Base-by-base conservation (phyloP, 768 basidiomycete genomes). In the Clavaria fumosa region DNA sequence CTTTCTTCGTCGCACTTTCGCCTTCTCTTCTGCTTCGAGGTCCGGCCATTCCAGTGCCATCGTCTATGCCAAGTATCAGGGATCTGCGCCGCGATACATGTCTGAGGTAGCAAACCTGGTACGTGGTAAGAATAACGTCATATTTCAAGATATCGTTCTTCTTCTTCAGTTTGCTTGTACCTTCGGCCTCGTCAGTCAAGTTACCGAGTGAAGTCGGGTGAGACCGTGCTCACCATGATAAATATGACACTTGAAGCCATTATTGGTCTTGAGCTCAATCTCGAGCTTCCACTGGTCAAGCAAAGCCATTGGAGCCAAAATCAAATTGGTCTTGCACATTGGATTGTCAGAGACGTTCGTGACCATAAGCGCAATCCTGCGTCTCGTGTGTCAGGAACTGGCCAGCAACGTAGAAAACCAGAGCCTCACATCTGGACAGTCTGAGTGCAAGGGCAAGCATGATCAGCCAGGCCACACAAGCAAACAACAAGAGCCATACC, bases 231-330 rank as follows among this genome's bases (percentile, higher is more conserved):
- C n/a, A 65, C 66, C 79, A 47, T 82, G 80, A 50, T 82, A 78
- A 23, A 81, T 70, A 3, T 68, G 51, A 37, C 71, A 69, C 21
- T 58, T 61, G 21, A 75, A 47, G 5, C 53, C 57, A 27, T 57
- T 56, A 41, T 64, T 65, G 1, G 71, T 70, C 57, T 71, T 71
- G 32, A 63, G 59, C 49, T 77, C 70, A 21, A 72, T 67, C 53
- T 76, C 75, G 22, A 59, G 48, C 47, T 68, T 66, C 75, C 75
- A 77, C 42, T 84, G 82, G 34, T 71, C 64, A 7, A 83, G 60
- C 5, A 84, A 56, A 1, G 78, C 74, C 11, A 74, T 53, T 5
- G 75, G 77, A 2, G 76, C 74, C 18, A 84, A 51, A 39, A 86
- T 71, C 1, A 86, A 62, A 17, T 70, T 83, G 0, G 72, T 70